These are phyloP conservation scores for Flaveria brownii DNA, from an alignment of 129 eudicot species.

Conservation along the genomic window DNA sequence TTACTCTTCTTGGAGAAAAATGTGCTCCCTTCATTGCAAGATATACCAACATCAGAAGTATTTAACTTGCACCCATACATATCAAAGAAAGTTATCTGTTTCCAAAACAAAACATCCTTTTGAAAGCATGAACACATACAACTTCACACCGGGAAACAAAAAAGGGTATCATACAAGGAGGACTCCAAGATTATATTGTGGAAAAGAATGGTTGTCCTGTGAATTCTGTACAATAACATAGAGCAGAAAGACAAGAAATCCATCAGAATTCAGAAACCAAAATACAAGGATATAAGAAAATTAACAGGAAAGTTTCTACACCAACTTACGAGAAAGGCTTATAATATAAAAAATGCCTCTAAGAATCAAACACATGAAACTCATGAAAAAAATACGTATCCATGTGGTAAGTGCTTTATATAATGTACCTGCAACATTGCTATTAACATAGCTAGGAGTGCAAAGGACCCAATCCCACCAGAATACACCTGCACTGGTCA, in stretches of 20 bases:
- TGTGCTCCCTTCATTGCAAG: conserved; percentile 76
- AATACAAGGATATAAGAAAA: neutral
- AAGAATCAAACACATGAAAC: neutral
- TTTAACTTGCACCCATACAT: conserved; percentile 81
- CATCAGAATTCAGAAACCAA: conserved; percentile 1
- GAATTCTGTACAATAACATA: conserved; percentile 42
- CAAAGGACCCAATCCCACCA: conserved; percentile 96
- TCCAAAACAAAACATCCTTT: conserved; percentile 5
- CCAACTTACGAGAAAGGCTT: neutral
- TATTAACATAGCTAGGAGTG: conserved; percentile 90
- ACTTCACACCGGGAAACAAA: neutral
- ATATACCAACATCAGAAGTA: conserved; percentile 81
- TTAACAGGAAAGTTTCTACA: neutral
- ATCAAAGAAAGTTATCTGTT: conserved; percentile 86
- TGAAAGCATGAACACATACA: neutral
- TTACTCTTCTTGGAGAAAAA: conserved; percentile 67
- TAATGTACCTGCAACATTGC: conserved; percentile 85
- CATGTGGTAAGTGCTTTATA: conserved; percentile 30
- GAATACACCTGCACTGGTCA: conserved; percentile 66
- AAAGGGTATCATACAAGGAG: conserved; percentile 55
- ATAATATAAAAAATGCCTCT: neutral
- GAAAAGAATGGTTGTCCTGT: conserved; percentile 43
- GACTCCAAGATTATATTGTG: conserved; percentile 84
- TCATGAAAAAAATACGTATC: conserved; percentile 17
- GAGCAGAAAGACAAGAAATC: neutral